Conservation (phyloP, 176 grass and related monocot genomes). For the Rhynchospora pubera region DNA sequence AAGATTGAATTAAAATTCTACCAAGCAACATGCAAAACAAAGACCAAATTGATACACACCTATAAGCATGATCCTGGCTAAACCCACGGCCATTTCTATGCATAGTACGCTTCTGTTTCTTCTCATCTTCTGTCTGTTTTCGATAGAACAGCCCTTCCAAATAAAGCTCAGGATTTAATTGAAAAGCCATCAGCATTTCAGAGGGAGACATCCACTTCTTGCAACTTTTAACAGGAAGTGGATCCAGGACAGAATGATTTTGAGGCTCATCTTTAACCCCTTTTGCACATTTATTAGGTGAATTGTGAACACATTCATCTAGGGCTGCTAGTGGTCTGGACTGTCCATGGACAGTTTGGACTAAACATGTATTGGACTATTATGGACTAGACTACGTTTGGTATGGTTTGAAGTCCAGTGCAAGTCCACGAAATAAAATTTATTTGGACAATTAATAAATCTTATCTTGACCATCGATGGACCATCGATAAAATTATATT, state of each 20-base stretch:
- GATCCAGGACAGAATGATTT: neutral
- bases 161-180: slow-evolving; percentile 34
- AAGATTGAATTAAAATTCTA: no score
- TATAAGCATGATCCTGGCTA: slow-evolving; percentile 40
- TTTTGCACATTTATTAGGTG: slow-evolving; percentile 21
- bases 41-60: slow-evolving; percentile 24
- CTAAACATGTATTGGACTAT: no score
- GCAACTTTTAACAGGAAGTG: neutral
- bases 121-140: slow-evolving; percentile 48
- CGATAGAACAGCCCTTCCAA: slow-evolving; percentile 63
- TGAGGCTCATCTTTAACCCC: slow-evolving; percentile 15
- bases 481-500: no score
- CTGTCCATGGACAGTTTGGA: no score
- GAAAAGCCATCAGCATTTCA: slow-evolving; percentile 59
- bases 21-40: neutral
- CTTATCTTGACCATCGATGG: no score
- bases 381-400: no score
- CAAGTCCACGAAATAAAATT: no score
- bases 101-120: slow-evolving; percentile 22
- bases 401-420: no score
- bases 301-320: no score
- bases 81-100: slow-evolving; percentile 49
- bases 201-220: slow-evolving; percentile 41
- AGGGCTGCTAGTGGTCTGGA: no score
- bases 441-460: no score